Base-by-base conservation (phyloP, 805 yeast species). In the Barnettozyma salicaria region DNA sequence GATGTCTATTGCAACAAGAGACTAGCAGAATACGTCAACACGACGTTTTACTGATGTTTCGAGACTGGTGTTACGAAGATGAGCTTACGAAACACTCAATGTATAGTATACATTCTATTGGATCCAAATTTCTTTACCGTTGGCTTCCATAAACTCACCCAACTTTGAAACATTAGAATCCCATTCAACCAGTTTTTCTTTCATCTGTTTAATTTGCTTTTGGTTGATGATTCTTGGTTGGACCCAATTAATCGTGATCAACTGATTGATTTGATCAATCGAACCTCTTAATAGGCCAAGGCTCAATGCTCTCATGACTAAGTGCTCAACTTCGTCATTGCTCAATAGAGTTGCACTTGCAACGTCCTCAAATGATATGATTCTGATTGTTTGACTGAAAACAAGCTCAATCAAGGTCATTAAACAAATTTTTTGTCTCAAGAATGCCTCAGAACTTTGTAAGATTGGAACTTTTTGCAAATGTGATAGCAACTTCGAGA, bases 181-280 rank as follows among this genome's bases (percentile, higher is more conserved):
- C 99, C 99, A 92, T 35, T 68, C 70, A 19, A 68, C 68, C 55
- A 92, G 72, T 51, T 84, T 82, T 36, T 70, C 68, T 47, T 78
- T 77, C 83, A 92, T 86, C 30, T 70, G 70, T 40, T 69, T 73
- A 41, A 90, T 82, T 67, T 92, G 98, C 30, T 74, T 75, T 45
- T 68, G 69, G 53, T 86, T 86, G 72, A 92, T 80, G 38, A 88
- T 85, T 53, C 97, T 74, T 41, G 98, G 97, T 68, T 92, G 97
- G 44, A 90, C 80, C 98, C 98, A 92, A 19, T 83, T 78, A 32
- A 92, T 78, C 23, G 81, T 78, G 39, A 92, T 83, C 11, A 80
- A 65, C 58, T 80, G 76, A 34, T 76, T 74, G 29, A 88, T 85
- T 64, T 92, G 95, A 58, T 92, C 95, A 50, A 92, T 90, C 35